phyloP scores from a whole-genome alignment of 2,329 filamentous ascomycete species.

The Sporothrix mexicana region DNA sequence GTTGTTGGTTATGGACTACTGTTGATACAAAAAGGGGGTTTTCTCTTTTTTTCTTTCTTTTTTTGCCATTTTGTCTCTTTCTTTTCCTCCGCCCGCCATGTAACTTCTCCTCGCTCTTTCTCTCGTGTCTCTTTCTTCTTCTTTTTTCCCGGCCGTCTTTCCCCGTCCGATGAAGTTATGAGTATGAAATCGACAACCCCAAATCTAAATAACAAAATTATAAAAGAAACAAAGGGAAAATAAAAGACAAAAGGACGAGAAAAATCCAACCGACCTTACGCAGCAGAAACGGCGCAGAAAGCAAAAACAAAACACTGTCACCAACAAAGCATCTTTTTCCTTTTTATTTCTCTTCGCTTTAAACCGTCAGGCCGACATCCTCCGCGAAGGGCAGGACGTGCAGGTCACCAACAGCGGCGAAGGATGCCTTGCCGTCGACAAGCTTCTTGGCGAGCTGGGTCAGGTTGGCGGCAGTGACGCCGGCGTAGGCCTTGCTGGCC shows the following conservation, averaged over 20 bases:
- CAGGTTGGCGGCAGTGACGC: slow-evolving; percentile 81
- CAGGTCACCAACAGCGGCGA: slow-evolving; percentile 89
- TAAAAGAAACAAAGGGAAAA: too few relatives aligned
- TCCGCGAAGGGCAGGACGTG: slow-evolving; percentile 89
- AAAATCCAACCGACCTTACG: slow-evolving; percentile 32
- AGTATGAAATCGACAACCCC: slow-evolving; percentile 25
- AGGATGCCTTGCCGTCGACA: slow-evolving; percentile 85
- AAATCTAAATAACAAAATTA: slow-evolving; percentile 31
- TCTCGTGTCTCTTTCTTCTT: neutral
- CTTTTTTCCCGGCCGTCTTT: slow-evolving; percentile 18
- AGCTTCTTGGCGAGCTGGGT: slow-evolving; percentile 89
- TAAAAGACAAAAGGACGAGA: slow-evolving; percentile 7
- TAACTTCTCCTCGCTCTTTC: slow-evolving; percentile 1
- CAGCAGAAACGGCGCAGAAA: slow-evolving; percentile 27
- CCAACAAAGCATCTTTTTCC: neutral
- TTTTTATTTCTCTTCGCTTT: slow-evolving; percentile 48
- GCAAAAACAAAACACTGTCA: slow-evolving; percentile 2
- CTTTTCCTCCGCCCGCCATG: neutral
- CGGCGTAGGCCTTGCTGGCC: slow-evolving; percentile 73
- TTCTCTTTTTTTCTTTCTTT: slow-evolving; percentile 15
- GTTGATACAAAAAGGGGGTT: slow-evolving; percentile 36
- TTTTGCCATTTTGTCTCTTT: slow-evolving; percentile 13
- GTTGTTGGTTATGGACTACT: slow-evolving; percentile 29
- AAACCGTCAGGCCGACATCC: slow-evolving; percentile 93
- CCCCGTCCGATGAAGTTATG: neutral